These are phyloP conservation scores for Mycosphaerella sp. DNA, from an alignment of 2,329 filamentous ascomycete species.

Conservation along the genomic window DNA sequence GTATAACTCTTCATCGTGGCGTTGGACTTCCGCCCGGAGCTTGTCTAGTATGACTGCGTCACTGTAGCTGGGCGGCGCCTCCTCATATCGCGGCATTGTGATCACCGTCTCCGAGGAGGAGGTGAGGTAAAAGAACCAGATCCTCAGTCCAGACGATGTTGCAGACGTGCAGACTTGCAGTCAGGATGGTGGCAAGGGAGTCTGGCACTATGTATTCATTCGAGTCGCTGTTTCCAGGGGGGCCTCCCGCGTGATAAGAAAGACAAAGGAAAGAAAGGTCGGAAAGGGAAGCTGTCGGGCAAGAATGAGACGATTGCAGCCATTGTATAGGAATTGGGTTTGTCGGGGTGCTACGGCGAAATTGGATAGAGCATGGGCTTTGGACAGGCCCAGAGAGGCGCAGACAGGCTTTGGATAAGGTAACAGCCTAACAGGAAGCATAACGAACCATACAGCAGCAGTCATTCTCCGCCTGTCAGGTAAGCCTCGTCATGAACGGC, in stretches of 20 bases:
- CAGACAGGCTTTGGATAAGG: not conserved
- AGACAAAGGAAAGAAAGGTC: not conserved
- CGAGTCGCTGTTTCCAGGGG: not conserved
- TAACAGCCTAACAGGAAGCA: constrained; percentile 5
- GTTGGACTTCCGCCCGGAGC: constrained; percentile 3
- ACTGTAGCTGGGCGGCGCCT: constrained; percentile 13
- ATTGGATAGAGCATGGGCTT: not conserved
- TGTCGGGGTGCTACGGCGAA: not conserved
- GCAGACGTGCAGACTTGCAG: not conserved
- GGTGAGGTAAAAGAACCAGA: constrained; percentile 7
- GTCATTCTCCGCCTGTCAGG: constrained; percentile 2
- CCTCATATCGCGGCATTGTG: constrained; percentile 8
- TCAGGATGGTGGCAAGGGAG: not conserved
- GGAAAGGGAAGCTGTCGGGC: constrained; percentile 1
- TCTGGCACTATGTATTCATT: not conserved
- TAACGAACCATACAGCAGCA: not conserved
- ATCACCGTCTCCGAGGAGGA: constrained; percentile 7
- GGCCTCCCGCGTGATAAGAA: not conserved
- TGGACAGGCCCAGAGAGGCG: not conserved
- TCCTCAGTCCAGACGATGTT: constrained; percentile 10
- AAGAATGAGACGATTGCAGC: constrained; percentile 8
- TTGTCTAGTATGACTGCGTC: constrained; percentile 10
- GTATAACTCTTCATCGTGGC: constrained; percentile 12
- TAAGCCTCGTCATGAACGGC: not conserved
- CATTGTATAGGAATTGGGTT: not conserved